phyloP scores from a whole-genome alignment of 805 yeast genomes.

The Debaryomyces tyrocola region DNA sequence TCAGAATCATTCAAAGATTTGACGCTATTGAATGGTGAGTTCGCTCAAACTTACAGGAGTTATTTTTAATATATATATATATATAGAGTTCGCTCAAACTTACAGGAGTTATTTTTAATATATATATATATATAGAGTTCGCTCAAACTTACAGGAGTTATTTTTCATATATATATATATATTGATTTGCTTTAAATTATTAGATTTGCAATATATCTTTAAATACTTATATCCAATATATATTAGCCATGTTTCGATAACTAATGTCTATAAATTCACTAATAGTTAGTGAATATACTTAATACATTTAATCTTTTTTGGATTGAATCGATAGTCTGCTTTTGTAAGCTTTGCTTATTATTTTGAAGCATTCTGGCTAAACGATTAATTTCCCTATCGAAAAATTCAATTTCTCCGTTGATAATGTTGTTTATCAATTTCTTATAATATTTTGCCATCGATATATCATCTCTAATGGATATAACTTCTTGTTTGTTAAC shows the following conservation, averaged over 20 bases:
- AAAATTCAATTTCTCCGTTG: slow-evolving; percentile 44
- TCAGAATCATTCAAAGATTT: slow-evolving; percentile 60
- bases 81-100: too few relatives aligned
- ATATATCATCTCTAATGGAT: slow-evolving; percentile 12
- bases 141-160: too few relatives aligned
- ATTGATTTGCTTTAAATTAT: too few relatives aligned
- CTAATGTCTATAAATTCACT: too few relatives aligned
- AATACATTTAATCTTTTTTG: slow-evolving; percentile 53
- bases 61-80: too few relatives aligned
- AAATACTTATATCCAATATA: too few relatives aligned
- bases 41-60: too few relatives aligned
- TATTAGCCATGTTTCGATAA: too few relatives aligned
- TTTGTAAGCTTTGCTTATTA: slow-evolving; percentile 32
- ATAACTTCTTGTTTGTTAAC: slow-evolving; percentile 7
- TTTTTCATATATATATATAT: too few relatives aligned
- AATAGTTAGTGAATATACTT: slow-evolving; percentile 8
- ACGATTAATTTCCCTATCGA: slow-evolving; percentile 47
- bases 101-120: too few relatives aligned
- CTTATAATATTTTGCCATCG: slow-evolving; percentile 45
- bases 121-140: too few relatives aligned
- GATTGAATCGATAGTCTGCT: slow-evolving; percentile 50
- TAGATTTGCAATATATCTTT: too few relatives aligned
- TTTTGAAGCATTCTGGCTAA: slow-evolving; percentile 42
- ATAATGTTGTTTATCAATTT: slow-evolving; percentile 46
- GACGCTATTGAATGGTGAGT: slow-evolving; percentile 52